Evolutionary conservation across 2,329 filamentous ascomycete genomes (phyloP).

Genomic region (Purpureocillium lavendulum): DNA sequence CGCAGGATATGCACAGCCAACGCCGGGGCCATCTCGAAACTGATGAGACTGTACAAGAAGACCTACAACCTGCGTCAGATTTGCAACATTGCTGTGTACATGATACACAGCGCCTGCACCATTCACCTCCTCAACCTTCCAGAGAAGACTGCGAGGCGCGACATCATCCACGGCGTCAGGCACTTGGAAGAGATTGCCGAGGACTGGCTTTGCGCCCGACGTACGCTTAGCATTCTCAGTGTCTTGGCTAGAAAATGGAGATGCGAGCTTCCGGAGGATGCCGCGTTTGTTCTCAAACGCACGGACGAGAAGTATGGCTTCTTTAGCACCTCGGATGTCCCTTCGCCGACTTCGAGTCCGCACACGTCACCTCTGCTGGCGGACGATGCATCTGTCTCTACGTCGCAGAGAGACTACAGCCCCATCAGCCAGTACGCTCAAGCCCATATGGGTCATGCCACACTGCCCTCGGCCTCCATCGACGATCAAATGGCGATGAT

Average conservation of each 20-base stretch:
- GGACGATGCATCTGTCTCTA: constrained; percentile 15
- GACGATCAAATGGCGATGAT: constrained; percentile 7
- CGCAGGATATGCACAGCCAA: constrained; percentile 86
- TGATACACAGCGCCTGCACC: constrained; percentile 86
- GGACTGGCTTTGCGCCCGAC: constrained; percentile 82
- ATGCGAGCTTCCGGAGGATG: constrained; percentile 79
- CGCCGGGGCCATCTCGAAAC: constrained; percentile 80
- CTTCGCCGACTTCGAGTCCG: constrained; percentile 38
- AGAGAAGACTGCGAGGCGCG: constrained; percentile 81
- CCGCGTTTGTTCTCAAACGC: constrained; percentile 63
- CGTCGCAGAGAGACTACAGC: constrained; percentile 21
- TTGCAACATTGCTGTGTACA: constrained; percentile 94
- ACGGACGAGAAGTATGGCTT: constrained; percentile 74
- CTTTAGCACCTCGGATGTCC: constrained; percentile 54
- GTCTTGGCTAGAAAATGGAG: constrained; percentile 85
- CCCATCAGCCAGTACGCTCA: constrained; percentile 24
- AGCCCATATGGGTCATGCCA: constrained; percentile 11
- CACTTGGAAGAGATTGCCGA: constrained; percentile 94
- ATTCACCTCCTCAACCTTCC: constrained; percentile 91
- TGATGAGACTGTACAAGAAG: constrained; percentile 91
- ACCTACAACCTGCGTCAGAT: constrained; percentile 87
- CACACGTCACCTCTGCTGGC: constrained; percentile 18
- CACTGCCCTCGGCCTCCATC: constrained; percentile 2
- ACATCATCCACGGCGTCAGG: constrained; percentile 84
- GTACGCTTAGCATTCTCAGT: constrained; percentile 77